phyloP scores from a whole-genome alignment of 2,329 filamentous ascomycete species.

The Trichoderma sp. region DNA sequence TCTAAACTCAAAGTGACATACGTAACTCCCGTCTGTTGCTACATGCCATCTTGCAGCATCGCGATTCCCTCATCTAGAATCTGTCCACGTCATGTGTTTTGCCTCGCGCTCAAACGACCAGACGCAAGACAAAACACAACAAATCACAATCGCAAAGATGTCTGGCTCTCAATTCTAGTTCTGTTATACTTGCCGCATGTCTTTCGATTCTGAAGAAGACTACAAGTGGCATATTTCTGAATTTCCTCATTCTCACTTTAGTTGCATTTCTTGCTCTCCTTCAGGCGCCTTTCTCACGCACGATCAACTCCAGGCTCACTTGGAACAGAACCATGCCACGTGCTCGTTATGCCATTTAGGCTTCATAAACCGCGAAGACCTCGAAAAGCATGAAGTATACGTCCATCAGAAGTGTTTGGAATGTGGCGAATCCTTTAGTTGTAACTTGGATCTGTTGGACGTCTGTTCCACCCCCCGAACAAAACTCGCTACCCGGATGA shows the following conservation, averaged over 20 bases:
- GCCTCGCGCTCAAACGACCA: not conserved
- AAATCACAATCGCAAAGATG: not conserved
- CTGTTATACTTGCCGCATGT: constrained; percentile 8
- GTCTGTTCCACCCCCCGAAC: constrained; percentile 7
- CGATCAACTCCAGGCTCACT: constrained; percentile 17
- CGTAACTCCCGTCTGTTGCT: not conserved
- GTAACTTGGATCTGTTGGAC: constrained; percentile 21
- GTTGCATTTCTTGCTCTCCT: constrained; percentile 9
- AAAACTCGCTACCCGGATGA: not conserved
- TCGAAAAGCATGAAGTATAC: constrained; percentile 17
- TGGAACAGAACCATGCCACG: constrained; percentile 7
- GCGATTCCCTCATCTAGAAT: not conserved
- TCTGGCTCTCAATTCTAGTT: not conserved
- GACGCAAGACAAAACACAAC: not conserved
- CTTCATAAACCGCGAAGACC: not conserved
- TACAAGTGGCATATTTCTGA: constrained; percentile 12
- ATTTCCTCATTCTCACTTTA: constrained; percentile 7
- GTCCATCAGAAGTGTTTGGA: constrained; percentile 23
- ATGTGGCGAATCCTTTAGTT: constrained; percentile 18
- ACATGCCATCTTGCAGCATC: not conserved
- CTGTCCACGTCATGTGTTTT: not conserved
- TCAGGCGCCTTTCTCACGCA: not conserved
- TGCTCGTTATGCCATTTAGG: constrained; percentile 7
- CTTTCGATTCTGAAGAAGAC: not conserved
- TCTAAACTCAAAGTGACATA: not conserved